Evolutionary conservation across 345 rosid genomes (phyloP), one percentile per base, ranked within the genome.

Genomic region (Excoecaria cochinchinensis): DNA sequence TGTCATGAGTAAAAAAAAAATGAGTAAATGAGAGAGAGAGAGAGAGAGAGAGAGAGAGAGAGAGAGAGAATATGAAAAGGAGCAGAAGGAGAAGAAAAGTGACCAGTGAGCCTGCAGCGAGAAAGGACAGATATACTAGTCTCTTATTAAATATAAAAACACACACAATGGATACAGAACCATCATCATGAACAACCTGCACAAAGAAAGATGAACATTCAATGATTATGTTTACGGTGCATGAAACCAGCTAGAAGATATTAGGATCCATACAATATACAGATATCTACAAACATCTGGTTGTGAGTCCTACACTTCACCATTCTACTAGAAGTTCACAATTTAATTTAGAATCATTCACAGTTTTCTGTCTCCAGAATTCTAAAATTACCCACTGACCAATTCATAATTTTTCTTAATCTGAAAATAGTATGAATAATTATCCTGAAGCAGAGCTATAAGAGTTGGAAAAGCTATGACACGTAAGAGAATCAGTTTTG

Each of bases 151-250:
- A 51, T 14, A 14, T 17, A 46, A 50, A 76, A 31, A 59, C 69
- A 71, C n/a, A 75, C 60, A 57, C 21, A n/a, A 81, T 84, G 99
- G 98, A 95, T 95, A 91, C 98, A 88, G 96, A 85, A 74, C 97
- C 97, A 74, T 91, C 96, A 81, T 93, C 99, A 79, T 87, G 83
- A 61, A 91, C 90, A 78, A 91, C 96, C 98, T 95, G 86, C 79
- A 85, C 1, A 22, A 52, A 4, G 81, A 70, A 31, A 63, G 10
- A 74, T 55, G 55, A 24, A 66, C 13, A 69, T 11, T 16, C n/a
- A 63, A 40, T 50, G 3, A 66, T 15, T 12, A 7, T 36, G n/a
- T n/a, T n/a, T n/a, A n/a, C n/a, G 17, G 63, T 39, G 57, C 24
- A 48, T 42, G 38, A 48, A 19, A 76, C 60, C 48, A 25, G 48